Evolutionary conservation across 257 asterid species (phyloP).

Genomic region (Solanum virginianum): DNA sequence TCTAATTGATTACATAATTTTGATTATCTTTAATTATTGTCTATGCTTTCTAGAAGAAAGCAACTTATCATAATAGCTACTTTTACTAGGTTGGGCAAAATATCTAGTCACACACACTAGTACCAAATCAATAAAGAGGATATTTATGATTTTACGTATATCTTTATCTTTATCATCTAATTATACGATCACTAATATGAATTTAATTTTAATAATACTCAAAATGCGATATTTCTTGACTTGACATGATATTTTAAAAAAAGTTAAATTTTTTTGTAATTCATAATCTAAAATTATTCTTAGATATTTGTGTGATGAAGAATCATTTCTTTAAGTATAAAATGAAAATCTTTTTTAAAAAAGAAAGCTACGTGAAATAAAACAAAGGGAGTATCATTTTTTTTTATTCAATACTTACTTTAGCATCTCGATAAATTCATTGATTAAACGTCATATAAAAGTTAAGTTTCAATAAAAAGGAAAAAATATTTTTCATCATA

Average conservation of each 20-base stretch:
- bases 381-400: too few species aligned
- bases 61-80: not conserved
- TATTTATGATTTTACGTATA: not conserved
- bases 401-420: not conserved
- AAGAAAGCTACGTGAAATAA: too few species aligned
- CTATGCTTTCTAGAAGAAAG: conserved; percentile 12
- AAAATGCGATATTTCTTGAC: too few species aligned
- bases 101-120: not conserved
- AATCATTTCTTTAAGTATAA: too few species aligned
- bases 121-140: not conserved
- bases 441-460: too few species aligned
- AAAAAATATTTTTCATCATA: too few species aligned
- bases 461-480: too few species aligned
- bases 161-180: not conserved
- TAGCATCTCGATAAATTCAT: not conserved
- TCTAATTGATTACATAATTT: not conserved
- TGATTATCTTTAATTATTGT: not conserved
- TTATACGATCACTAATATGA: not conserved
- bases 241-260: too few species aligned
- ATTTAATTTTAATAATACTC: not conserved
- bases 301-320: too few species aligned
- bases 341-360: too few species aligned
- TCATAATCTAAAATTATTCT: too few species aligned
- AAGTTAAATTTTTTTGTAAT: rapidly evolving
- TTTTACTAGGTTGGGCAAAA: not conserved